A percentile compares a stretch with the other conserved stretches of the same genome.
These are phyloP conservation scores for Candida palmyrensis DNA, from an alignment of 805 yeast genomes.

Conservation along the genomic window DNA sequence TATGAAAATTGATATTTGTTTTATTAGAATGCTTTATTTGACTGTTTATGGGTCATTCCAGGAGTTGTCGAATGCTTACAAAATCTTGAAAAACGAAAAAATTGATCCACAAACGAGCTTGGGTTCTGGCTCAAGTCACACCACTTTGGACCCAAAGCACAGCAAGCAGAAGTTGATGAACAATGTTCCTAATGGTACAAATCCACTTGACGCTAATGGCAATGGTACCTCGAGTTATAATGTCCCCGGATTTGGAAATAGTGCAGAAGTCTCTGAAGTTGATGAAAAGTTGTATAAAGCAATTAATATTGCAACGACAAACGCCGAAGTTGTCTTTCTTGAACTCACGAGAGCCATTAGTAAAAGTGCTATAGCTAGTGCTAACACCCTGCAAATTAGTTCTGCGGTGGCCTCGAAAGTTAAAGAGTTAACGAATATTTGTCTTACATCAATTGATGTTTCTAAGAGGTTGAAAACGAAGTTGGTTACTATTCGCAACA, in stretches of 20 bases:
- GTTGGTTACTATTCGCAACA: conserved; percentile 46
- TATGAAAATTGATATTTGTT: conserved; percentile 57
- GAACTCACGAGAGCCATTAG: conserved; percentile 67
- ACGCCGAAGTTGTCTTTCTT: conserved; percentile 74
- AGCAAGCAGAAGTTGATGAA: too few species aligned
- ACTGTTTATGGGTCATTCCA: conserved; percentile 58
- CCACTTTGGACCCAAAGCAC: not conserved
- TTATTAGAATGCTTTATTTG: conserved; percentile 58
- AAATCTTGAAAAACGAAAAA: conserved; percentile 23
- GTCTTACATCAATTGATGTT: conserved; percentile 77
- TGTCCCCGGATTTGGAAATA: not conserved
- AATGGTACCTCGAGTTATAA: not conserved
- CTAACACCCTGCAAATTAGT: conserved; percentile 21
- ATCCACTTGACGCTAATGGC: not conserved
- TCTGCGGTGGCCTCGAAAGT: conserved; percentile 56
- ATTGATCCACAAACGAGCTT: too few species aligned
- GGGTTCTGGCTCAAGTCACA: not conserved
- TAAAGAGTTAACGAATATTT: conserved; percentile 70
- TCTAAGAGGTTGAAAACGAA: conserved; percentile 60
- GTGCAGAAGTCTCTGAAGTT: conserved; percentile 21
- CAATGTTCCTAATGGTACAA: not conserved
- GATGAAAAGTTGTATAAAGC: conserved; percentile 67
- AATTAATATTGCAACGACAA: conserved; percentile 53
- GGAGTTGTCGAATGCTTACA: conserved; percentile 66
- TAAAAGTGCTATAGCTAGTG: conserved; percentile 53